phyloP scores from a whole-genome alignment of 768 basidiomycete species.

The Phlebiopsis gigantea region DNA sequence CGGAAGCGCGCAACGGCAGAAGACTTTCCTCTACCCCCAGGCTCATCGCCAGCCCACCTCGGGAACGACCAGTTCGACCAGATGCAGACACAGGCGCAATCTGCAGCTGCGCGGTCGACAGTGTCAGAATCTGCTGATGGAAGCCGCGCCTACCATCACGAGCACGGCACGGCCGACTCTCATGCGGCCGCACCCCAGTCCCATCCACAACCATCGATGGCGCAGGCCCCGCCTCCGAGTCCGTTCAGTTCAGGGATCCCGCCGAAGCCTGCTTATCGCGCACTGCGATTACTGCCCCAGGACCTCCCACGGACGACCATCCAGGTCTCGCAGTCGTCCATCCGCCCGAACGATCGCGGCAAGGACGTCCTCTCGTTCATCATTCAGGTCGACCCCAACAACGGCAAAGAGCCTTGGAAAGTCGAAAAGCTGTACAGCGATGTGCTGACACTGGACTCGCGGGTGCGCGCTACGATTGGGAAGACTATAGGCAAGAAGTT shows the following conservation, averaged over 20 bases:
- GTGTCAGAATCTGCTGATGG: neutral
- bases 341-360: conserved; percentile 83
- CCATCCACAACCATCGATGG: conserved; percentile 22
- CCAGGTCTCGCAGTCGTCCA: conserved; percentile 73
- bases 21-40: conserved; percentile 48
- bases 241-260: conserved; percentile 18
- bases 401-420: conserved; percentile 69
- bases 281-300: conserved; percentile 59
- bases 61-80: conserved; percentile 11
- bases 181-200: conserved; percentile 9
- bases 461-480: conserved; percentile 52
- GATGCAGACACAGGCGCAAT: neutral
- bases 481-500: conserved; percentile 77
- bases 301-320: conserved; percentile 74
- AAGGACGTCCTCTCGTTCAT: conserved; percentile 92
- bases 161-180: neutral
- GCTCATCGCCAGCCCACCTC: conserved; percentile 15
- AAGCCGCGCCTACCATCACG: neutral
- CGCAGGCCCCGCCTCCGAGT: conserved; percentile 17
- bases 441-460: conserved; percentile 80
- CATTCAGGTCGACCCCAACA: conserved; percentile 66
- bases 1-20: conserved; percentile 39
- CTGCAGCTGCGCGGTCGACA: neutral
- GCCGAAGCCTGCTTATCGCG: conserved; percentile 48
- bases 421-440: conserved; percentile 95